Base-by-base conservation (phyloP, 805 yeast genomes). In the Metschnikowia hibisci region DNA sequence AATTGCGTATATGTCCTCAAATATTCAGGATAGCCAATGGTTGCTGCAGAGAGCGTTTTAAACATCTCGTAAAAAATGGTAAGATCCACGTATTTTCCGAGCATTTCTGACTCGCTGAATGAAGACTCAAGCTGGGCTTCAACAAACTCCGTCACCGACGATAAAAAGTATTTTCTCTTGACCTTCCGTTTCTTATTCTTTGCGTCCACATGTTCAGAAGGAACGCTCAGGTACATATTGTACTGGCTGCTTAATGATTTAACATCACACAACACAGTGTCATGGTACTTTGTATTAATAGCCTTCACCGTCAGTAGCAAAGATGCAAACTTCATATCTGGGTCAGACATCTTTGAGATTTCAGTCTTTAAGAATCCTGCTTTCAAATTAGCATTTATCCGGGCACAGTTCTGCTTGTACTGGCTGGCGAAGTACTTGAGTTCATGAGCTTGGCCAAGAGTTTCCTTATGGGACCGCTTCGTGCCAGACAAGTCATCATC, bases 391-490 rank as follows among this genome's bases (percentile, higher is more conserved):
- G 34, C 37, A 4, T 38, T 43, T 5, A 45, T 47, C 7, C 48
- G 38, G 9, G 35, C 39, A 22, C 53, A 39, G 14, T 47, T 44
- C 34, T 51, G 60, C 32, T 60, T 61, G 53, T 77, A 80, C 41
- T 77, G 73, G 7, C 70, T 63, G 4, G 76, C 51, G 41, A 89
- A 76, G 32, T 58, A 50, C 14, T 66, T 65, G 7, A 85, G 70
- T 57, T 89, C 96, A 60, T 82, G 87, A 53, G 82, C 81, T 52
- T 83, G 90, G 15, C 78, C 46, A 0, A 78, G 50, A 0, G 80
- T 66, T 44, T 82, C 82, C 47, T 77, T 71, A 13, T 61, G 63
- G 0, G 81, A 65, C 48, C 78, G 63, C 41, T 71, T 69, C 4
- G 49, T 42, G 64, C 64, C 32, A 46, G 45, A 13, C 33, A 48